A percentile compares a stretch with the other conserved stretches of the same genome.
phyloP scores from a whole-genome alignment of 2,329 filamentous ascomycete genomes.

The Byssothecium circinans region DNA sequence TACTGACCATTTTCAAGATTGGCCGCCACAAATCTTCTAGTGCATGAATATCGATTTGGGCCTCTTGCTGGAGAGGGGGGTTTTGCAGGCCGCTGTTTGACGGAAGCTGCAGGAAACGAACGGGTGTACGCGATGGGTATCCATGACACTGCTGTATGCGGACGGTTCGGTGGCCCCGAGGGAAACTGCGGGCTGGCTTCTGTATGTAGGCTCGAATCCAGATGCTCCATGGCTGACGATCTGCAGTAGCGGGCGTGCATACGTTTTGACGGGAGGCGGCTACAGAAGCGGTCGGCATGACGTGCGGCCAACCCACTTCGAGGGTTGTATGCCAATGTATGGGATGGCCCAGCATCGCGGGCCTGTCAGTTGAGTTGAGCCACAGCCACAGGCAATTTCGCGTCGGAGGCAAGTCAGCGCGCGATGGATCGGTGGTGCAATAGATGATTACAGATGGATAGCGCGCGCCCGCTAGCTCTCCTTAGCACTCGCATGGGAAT shows the following conservation, averaged over 20 bases:
- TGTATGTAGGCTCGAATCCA: constrained; percentile 24
- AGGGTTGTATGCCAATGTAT: constrained; percentile 14
- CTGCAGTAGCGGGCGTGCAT: constrained; percentile 8
- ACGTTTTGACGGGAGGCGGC: constrained; percentile 8
- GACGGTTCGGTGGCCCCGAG: not conserved
- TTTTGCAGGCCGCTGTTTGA: constrained; percentile 26
- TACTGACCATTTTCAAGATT: constrained; percentile 12
- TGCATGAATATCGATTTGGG: constrained; percentile 23
- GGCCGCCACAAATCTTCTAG: constrained; percentile 24
- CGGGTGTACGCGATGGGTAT: constrained; percentile 6
- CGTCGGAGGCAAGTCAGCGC: no score
- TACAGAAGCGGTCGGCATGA: constrained; percentile 13
- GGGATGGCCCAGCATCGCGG: constrained; percentile 21
- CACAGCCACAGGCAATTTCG: constrained; percentile 22
- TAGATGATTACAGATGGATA: no score
- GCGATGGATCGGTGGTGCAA: not conserved
- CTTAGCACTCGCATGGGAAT: constrained; percentile 1
- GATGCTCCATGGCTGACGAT: constrained; percentile 6
- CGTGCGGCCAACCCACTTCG: constrained; percentile 10
- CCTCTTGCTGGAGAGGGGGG: constrained; percentile 4
- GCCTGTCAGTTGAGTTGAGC: constrained; percentile 37
- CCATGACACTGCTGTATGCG: not conserved
- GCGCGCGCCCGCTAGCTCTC: not conserved
- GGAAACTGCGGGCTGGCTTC: constrained; percentile 18
- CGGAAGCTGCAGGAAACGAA: constrained; percentile 2